Evolutionary conservation across 345 rosid genomes (phyloP), one percentile per base, ranked within the genome.

Genomic region (Heritiera littoralis): DNA sequence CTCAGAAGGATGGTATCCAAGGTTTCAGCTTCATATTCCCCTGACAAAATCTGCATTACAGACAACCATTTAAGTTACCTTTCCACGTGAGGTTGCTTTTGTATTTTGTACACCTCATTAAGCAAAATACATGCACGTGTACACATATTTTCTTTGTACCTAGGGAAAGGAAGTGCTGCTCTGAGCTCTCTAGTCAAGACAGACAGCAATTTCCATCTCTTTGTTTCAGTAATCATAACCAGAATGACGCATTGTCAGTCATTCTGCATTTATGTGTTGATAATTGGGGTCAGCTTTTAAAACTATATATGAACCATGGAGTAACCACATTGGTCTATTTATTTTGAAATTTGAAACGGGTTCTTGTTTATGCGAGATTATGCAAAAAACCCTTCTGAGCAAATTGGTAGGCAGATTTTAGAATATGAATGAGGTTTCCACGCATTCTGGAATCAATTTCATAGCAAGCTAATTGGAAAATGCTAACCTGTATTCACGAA

Each of bases 21-120:
- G 86, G 89, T 79, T 82, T 59, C 17, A 70, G 80, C 77, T 81
- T 84, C 87, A 84, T 84, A 86, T 84, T 86, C 87, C 45, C 59
- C 87, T 76, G 89, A 86, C 85, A 86, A 60, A 72, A 79, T 82
- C 65, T 74, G 84, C 86, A 79, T 78, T 86, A 73, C 79, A 85
- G 88, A 85, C 89, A 82, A 86, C 78, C 86, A 74, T 80, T 64
- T 43, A 75, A 70, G 89, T 85, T 65, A 77, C 74, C 87, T 82
- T 76, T 79, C 76, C 91, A 85, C 91, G 89, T 86, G 89, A 85
- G 88, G 68, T 68, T 81, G 84, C 73, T 71, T 52, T 74, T 70
- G 70, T 73, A 49, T 75, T 59, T 41, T 67, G 46, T 3, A 23
- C 28, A 23, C 28, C 28, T 23, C 81, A 83, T 59, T 75, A 72